phyloP scores from a whole-genome alignment of 2,329 filamentous ascomycete genomes.

The Coleophoma eucalyptorum region DNA sequence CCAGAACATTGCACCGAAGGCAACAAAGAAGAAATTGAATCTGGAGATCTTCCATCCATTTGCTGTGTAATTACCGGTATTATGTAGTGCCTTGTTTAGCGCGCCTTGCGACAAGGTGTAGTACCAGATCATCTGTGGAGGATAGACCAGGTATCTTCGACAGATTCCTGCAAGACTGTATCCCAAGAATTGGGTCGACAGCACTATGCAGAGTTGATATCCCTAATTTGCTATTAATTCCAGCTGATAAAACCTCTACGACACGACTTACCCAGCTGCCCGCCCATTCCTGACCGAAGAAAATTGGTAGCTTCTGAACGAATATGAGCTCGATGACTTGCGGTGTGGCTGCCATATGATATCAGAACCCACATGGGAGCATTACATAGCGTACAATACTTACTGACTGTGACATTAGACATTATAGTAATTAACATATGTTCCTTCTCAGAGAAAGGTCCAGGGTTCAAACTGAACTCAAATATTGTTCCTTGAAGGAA shows the following conservation, averaged over 20 bases:
- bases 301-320: too few species aligned
- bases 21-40: conserved; percentile 32
- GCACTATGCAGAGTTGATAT: conserved; percentile 49
- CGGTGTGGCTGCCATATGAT: too few species aligned
- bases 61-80: conserved; percentile 1
- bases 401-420: conserved; percentile 34
- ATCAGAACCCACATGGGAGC: too few species aligned
- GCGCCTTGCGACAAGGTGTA: conserved; percentile 40
- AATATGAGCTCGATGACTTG: too few species aligned
- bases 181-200: conserved; percentile 60
- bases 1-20: conserved; percentile 17
- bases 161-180: conserved; percentile 59
- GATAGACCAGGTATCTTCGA: conserved; percentile 53
- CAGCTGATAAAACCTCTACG: too few species aligned
- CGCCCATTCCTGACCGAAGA: too few species aligned
- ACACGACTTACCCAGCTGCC: too few species aligned
- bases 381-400: too few species aligned
- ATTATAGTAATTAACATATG: conserved; percentile 63
- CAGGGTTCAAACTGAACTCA: conserved; percentile 41
- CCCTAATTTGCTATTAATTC: too few species aligned
- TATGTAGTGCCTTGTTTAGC: conserved; percentile 27
- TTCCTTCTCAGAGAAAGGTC: conserved; percentile 65
- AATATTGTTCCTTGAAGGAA: not conserved
- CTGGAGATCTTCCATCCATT: conserved; percentile 36
- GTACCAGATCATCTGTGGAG: conserved; percentile 64